phyloP scores from a whole-genome alignment of 2,329 filamentous ascomycete species.

The Diaporthe citriasiana region DNA sequence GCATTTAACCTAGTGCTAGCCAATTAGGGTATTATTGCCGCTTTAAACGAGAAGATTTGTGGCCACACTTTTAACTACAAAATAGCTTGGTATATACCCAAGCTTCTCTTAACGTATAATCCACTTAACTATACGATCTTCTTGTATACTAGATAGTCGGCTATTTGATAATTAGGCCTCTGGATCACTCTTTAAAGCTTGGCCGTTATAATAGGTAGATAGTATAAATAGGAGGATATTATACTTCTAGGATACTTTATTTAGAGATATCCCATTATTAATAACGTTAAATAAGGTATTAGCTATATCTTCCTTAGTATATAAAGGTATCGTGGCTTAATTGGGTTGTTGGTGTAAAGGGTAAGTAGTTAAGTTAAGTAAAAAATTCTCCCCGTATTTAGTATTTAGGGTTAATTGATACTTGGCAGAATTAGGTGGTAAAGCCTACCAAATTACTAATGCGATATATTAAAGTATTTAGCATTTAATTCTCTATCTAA shows the following conservation, averaged over 20 bases:
- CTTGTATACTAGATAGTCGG: not conserved
- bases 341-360: not conserved
- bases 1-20: too few species aligned
- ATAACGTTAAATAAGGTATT: not conserved
- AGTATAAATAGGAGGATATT: not conserved
- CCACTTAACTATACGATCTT: not conserved
- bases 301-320: not conserved
- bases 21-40: not conserved
- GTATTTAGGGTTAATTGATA: not conserved
- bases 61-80: not conserved
- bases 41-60: not conserved
- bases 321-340: not conserved
- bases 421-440: not conserved
- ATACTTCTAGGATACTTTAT: not conserved
- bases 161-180: not conserved
- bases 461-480: not conserved
- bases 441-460: not conserved
- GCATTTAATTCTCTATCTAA: not conserved
- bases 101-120: not conserved
- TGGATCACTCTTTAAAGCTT: not conserved
- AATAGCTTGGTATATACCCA: not conserved
- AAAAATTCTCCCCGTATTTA: not conserved
- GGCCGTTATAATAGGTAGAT: not conserved
- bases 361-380: not conserved
- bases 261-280: not conserved